Evolutionary conservation across 2,329 filamentous ascomycete species (phyloP).

Genomic region (Fusarium lateritium): DNA sequence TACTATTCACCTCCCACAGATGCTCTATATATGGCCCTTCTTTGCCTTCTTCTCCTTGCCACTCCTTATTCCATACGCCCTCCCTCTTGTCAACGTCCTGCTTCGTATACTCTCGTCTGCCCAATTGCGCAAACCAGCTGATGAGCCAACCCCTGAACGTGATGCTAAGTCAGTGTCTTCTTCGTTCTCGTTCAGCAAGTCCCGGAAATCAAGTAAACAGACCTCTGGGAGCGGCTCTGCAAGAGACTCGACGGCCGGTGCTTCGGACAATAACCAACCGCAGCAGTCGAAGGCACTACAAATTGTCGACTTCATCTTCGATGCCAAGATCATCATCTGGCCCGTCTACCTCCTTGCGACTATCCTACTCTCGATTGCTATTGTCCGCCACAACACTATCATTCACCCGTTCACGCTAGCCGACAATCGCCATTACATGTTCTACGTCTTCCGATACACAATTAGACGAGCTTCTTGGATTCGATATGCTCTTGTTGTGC

Average conservation of each 20-base stretch:
- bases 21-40: constrained; percentile 96
- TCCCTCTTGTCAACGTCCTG: constrained; percentile 55
- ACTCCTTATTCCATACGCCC: constrained; percentile 70
- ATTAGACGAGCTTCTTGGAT: constrained; percentile 76
- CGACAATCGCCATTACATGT: constrained; percentile 97
- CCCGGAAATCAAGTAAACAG: background rate
- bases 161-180: background rate
- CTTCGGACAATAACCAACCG: background rate
- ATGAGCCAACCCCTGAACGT: background rate
- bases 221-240: background rate
- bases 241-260: background rate
- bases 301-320: constrained; percentile 43
- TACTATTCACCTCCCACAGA: constrained; percentile 89
- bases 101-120: background rate
- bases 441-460: constrained; percentile 92
- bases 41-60: constrained; percentile 92
- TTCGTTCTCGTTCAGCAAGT: constrained; percentile 9
- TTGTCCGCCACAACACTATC: constrained; percentile 88
- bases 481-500: constrained; percentile 76
- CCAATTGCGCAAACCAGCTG: background rate
- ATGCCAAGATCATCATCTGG: constrained; percentile 55
- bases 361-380: constrained; percentile 55
- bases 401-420: constrained; percentile 96
- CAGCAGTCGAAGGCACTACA: constrained; percentile 30
- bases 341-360: constrained; percentile 55